Conservation (phyloP, 768 basidiomycete species). For the Fibroporia radiculosa region DNA sequence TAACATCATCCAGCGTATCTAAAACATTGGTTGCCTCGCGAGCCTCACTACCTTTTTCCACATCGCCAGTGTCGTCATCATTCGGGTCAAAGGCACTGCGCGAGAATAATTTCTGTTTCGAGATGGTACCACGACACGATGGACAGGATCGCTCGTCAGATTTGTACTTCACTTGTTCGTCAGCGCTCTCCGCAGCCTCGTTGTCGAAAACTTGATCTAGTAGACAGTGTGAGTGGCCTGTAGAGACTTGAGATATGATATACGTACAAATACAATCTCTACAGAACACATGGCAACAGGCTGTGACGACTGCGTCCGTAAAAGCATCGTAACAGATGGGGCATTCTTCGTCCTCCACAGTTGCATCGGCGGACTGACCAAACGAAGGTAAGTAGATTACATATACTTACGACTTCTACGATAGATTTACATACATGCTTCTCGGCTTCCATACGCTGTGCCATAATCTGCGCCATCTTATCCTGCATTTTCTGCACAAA, state of each 20-base stretch:
- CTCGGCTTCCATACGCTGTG: slow-evolving; percentile 44
- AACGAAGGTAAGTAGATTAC: too few species aligned
- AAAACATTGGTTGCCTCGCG: neutral
- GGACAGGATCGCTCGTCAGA: slow-evolving; percentile 48
- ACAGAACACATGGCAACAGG: slow-evolving; percentile 59
- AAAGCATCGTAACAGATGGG: slow-evolving; percentile 58
- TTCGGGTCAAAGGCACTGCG: slow-evolving; percentile 56
- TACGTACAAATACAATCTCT: slow-evolving; percentile 45
- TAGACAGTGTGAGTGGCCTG: neutral
- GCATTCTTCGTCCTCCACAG: slow-evolving; percentile 49
- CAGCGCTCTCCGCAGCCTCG: slow-evolving; percentile 25
- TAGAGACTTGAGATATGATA: neutral
- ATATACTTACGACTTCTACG: too few species aligned
- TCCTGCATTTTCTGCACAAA: slow-evolving; percentile 45
- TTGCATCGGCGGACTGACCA: slow-evolving; percentile 35
- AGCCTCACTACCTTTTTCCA: slow-evolving; percentile 11
- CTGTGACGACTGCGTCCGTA: slow-evolving; percentile 46
- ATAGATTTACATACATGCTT: slow-evolving; percentile 32
- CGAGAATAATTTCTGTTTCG: slow-evolving; percentile 39
- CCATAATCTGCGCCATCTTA: slow-evolving; percentile 34
- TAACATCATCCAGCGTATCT: neutral
- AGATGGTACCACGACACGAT: slow-evolving; percentile 49
- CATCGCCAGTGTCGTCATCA: slow-evolving; percentile 28
- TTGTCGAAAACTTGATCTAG: slow-evolving; percentile 38
- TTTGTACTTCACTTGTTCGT: slow-evolving; percentile 31